phyloP scores from a whole-genome alignment of 2,329 filamentous ascomycete species.

The Apiospora pterosperma region DNA sequence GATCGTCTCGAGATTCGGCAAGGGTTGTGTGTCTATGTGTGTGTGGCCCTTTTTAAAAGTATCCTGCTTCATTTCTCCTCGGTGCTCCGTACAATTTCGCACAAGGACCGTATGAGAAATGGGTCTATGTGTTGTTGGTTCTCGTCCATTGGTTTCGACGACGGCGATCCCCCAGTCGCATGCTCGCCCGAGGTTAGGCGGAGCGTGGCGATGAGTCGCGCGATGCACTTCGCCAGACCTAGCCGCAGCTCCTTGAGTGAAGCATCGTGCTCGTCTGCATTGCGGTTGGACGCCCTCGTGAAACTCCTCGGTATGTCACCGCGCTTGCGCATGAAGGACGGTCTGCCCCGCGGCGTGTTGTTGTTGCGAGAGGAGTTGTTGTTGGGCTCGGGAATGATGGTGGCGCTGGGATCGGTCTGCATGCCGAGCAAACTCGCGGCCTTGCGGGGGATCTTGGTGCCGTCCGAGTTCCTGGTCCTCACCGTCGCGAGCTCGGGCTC shows the following conservation, averaged over 20 bases:
- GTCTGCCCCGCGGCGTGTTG: slow-evolving; percentile 13
- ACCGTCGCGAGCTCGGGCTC: slow-evolving; percentile 4
- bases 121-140: slow-evolving; percentile 27
- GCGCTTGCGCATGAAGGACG: slow-evolving; percentile 10
- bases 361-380: neutral
- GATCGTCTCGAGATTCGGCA: neutral
- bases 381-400: slow-evolving; percentile 14
- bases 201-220: slow-evolving; percentile 47
- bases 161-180: neutral
- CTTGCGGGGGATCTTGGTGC: slow-evolving; percentile 33
- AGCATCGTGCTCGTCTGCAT: slow-evolving; percentile 23
- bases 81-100: slow-evolving; percentile 37
- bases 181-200: slow-evolving; percentile 15
- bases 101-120: slow-evolving; percentile 35
- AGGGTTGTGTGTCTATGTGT: neutral
- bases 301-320: slow-evolving; percentile 6
- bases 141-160: slow-evolving; percentile 5
- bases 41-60: neutral
- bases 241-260: slow-evolving; percentile 43
- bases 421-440: slow-evolving; percentile 50
- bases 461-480: slow-evolving; percentile 14
- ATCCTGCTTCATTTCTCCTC: slow-evolving; percentile 26
- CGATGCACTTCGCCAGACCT: slow-evolving; percentile 49
- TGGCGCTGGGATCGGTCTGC: slow-evolving; percentile 16
- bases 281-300: slow-evolving; percentile 9